Percentiles rank a stretch among this genome's conserved stretches.
These are phyloP conservation scores for Bocquillonia castaneifolia DNA, from an alignment of 441 rosid species.

Conservation along the genomic window DNA sequence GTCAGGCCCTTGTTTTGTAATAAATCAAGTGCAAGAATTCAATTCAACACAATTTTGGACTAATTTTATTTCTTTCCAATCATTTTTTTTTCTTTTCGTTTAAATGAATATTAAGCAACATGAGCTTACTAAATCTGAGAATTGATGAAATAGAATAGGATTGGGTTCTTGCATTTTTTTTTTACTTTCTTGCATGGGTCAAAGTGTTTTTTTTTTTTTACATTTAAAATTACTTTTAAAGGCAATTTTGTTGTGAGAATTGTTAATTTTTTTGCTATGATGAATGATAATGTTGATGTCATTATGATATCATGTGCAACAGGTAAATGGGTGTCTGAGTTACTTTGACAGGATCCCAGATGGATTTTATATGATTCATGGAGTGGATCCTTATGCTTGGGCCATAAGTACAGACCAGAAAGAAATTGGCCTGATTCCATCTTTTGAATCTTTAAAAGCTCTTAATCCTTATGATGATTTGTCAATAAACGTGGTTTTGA, in stretches of 20 bases:
- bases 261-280: neutral
- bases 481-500: constrained; percentile 58
- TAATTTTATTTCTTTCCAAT: too few relatives aligned
- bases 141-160: too few relatives aligned
- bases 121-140: too few relatives aligned
- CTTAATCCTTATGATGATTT: constrained; percentile 53
- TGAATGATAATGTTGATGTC: neutral
- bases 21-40: too few relatives aligned
- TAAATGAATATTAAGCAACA: too few relatives aligned
- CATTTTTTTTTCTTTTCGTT: too few relatives aligned
- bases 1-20: too few relatives aligned
- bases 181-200: too few relatives aligned
- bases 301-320: constrained; percentile 22
- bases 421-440: constrained; percentile 71
- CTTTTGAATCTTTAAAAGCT: constrained; percentile 68
- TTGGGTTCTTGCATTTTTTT: too few relatives aligned
- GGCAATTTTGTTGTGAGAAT: neutral
- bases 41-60: too few relatives aligned
- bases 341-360: constrained; percentile 84
- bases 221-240: too few relatives aligned
- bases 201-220: too few relatives aligned
- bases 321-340: constrained; percentile 89
- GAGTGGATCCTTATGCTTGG: constrained; percentile 89
- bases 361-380: constrained; percentile 83
- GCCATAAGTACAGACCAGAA: constrained; percentile 67